These are phyloP conservation scores for Spiraea crenata DNA, from an alignment of 331 rosid species.

Conservation along the genomic window DNA sequence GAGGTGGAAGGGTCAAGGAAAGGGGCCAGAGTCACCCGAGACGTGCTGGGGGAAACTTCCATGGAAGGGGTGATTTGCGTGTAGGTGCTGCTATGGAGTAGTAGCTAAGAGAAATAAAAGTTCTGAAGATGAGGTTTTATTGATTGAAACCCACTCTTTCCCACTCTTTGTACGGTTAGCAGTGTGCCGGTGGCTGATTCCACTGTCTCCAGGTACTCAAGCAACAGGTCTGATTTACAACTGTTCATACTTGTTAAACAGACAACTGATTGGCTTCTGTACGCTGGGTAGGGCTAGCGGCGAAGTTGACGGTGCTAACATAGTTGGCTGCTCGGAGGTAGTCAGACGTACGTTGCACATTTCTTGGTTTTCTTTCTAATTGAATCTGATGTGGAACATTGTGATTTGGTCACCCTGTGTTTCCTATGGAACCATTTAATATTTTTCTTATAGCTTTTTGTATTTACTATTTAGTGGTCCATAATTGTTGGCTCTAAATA, in stretches of 20 bases:
- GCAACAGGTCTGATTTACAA: conserved; percentile 21
- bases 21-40: conserved; percentile 69
- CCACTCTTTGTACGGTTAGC: conserved; percentile 23
- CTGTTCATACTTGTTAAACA: conserved; percentile 10
- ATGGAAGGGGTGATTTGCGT: conserved; percentile 47
- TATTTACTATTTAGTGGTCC: conserved; percentile 25
- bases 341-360: conserved; percentile 23
- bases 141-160: conserved; percentile 29
- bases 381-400: conserved; percentile 41
- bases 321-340: conserved; percentile 32
- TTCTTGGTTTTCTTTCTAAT: conserved; percentile 20
- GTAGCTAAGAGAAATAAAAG: conserved; percentile 7
- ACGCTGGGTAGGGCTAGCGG: conserved; percentile 42
- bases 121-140: conserved; percentile 19
- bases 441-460: conserved; percentile 22
- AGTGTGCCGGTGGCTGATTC: conserved; percentile 21
- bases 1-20: conserved; percentile 60
- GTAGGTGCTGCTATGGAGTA: conserved; percentile 43
- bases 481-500: conserved; percentile 18
- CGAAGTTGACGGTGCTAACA: conserved; percentile 31
- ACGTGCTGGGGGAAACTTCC: conserved; percentile 70
- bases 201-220: conserved; percentile 39
- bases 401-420: conserved; percentile 52
- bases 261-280: conserved; percentile 29
- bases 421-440: conserved; percentile 33